Conservation (phyloP, 176 grass and related monocot species). For the Avena atlantica region DNA sequence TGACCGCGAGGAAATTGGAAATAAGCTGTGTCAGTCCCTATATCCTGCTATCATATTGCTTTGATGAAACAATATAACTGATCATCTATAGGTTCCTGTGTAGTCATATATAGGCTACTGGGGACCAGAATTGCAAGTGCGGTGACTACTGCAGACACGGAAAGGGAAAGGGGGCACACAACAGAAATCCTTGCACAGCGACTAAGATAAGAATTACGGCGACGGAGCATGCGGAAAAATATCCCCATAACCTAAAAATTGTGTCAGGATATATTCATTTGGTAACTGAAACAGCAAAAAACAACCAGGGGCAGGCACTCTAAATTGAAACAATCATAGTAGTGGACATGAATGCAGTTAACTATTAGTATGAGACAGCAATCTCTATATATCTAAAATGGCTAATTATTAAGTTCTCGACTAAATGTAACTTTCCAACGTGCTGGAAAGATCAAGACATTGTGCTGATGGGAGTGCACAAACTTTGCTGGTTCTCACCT, state of each 20-base stretch:
- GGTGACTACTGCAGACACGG: not conserved
- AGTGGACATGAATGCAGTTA: not conserved
- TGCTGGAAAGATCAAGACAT: not conserved
- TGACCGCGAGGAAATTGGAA: not conserved
- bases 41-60: not conserved
- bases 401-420: not conserved
- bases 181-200: not conserved
- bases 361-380: not conserved
- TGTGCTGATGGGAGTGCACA: not conserved
- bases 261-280: not conserved
- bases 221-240: not conserved
- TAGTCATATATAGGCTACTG: not conserved
- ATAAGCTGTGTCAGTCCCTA: not conserved
- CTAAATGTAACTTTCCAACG: not conserved
- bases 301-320: not conserved
- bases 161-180: not conserved
- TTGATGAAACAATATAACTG: not conserved
- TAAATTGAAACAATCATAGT: not conserved
- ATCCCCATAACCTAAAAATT: not conserved
- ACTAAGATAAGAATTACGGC: not conserved
- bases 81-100: not conserved
- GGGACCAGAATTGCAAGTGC: not conserved
- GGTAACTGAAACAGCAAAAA: not conserved
- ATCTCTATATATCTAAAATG: not conserved
- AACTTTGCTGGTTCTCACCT: slow-evolving; percentile 9